Percentiles rank a stretch among this genome's conserved stretches.
Conservation (phyloP, 495 filamentous ascomycete genomes). For the Daldinia loculata region DNA sequence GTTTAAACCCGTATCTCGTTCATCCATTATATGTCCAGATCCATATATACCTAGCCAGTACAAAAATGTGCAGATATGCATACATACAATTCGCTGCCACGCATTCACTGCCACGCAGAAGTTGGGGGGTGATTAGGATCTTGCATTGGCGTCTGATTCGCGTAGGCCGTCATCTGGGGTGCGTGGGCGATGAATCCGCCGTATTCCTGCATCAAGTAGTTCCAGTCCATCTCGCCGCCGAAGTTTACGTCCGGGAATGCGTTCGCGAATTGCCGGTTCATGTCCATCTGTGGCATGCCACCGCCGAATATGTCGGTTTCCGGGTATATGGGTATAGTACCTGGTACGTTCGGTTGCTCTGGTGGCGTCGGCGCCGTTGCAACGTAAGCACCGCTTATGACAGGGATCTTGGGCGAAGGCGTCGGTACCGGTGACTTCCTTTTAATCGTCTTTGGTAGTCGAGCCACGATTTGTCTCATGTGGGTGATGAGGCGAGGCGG, state of each 20-base stretch:
- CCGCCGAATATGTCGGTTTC: conserved; percentile 37
- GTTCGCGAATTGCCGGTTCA: conserved; percentile 44
- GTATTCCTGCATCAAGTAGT: conserved; percentile 54
- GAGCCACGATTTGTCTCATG: conserved; percentile 49
- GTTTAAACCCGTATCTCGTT: not conserved
- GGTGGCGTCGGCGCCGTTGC: conserved; percentile 31
- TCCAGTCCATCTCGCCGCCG: conserved; percentile 56
- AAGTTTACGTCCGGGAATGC: conserved; percentile 52
- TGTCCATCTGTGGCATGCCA: conserved; percentile 35
- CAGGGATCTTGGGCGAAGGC: conserved; percentile 46
- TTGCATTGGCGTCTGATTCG: conserved; percentile 32
- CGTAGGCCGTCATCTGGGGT: conserved; percentile 35
- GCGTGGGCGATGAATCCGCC: conserved; percentile 47
- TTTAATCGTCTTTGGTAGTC: conserved; percentile 34
- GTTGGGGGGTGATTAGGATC: conserved; percentile 21
- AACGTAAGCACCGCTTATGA: conserved; percentile 36
- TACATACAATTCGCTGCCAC: conserved; percentile 27
- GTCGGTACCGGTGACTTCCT: conserved; percentile 41
- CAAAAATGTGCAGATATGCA: not conserved
- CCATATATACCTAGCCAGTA: conserved; percentile 3
- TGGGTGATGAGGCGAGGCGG: conserved; percentile 54
- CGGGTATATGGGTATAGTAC: conserved; percentile 32
- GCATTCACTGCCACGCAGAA: conserved; percentile 30
- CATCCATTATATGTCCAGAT: not conserved
- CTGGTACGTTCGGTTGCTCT: conserved; percentile 23